Conservation (phyloP, 441 rosid genomes). For the Adansonia gregorii region DNA sequence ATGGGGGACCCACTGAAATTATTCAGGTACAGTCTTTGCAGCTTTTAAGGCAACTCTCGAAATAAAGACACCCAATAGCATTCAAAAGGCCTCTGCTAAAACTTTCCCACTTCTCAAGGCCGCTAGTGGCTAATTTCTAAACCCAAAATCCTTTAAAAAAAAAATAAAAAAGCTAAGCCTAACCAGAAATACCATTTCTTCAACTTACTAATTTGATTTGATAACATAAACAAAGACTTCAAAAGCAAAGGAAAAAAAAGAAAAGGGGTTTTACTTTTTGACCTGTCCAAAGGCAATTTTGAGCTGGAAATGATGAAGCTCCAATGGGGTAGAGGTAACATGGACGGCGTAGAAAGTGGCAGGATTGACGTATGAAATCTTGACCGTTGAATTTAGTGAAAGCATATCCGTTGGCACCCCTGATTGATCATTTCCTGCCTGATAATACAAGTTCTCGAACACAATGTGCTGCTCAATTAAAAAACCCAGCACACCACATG, state of each 20-base stretch:
- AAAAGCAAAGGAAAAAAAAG: background rate
- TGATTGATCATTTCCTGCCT: slow-evolving; percentile 79
- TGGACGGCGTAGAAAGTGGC: slow-evolving; percentile 89
- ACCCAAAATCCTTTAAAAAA: background rate
- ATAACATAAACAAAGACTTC: background rate
- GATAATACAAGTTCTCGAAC: slow-evolving; percentile 75
- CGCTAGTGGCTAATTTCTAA: background rate
- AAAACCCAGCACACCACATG: background rate
- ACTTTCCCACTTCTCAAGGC: slow-evolving; percentile 22
- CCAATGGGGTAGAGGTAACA: slow-evolving; percentile 75
- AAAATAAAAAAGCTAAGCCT: background rate
- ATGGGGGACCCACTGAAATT: slow-evolving; percentile 16
- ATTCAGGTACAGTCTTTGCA: background rate
- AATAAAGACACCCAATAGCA: slow-evolving; percentile 20
- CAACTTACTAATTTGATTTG: background rate
- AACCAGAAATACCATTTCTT: background rate
- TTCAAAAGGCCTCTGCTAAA: slow-evolving; percentile 2
- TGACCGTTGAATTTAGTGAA: slow-evolving; percentile 84
- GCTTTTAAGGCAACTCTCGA: slow-evolving; percentile 22
- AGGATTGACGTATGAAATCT: slow-evolving; percentile 74
- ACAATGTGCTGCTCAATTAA: slow-evolving; percentile 58
- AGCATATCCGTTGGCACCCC: slow-evolving; percentile 96
- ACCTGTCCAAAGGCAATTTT: slow-evolving; percentile 82
- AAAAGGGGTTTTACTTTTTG: background rate
- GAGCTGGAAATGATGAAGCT: slow-evolving; percentile 76